Percentiles rank a stretch among this genome's conserved stretches.
These are phyloP conservation scores for Stephanodiscus triporus DNA, from an alignment of 108 stramenopile genomes.

Conservation along the genomic window DNA sequence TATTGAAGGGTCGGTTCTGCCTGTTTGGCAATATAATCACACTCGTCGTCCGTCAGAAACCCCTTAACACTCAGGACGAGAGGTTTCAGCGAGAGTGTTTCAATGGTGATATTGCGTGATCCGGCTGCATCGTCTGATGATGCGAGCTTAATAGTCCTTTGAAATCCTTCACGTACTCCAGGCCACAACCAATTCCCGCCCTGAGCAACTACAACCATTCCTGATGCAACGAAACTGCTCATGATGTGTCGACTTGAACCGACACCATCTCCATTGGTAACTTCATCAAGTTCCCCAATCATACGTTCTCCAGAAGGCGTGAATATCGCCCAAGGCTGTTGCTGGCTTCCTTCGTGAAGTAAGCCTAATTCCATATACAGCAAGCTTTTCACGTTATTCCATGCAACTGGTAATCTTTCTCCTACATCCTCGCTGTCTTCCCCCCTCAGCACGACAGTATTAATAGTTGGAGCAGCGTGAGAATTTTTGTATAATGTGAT, in stretches of 20 bases:
- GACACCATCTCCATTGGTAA: constrained; percentile 3
- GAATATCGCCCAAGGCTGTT: constrained; percentile 71
- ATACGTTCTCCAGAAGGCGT: constrained; percentile 52
- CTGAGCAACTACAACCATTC: constrained; percentile 59
- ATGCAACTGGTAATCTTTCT: constrained; percentile 13
- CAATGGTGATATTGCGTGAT: constrained; percentile 43
- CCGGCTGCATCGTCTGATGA: constrained; percentile 1
- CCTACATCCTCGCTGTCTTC: neutral
- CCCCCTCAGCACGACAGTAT: constrained; percentile 19
- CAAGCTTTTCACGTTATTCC: constrained; percentile 19
- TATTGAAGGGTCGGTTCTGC: constrained; percentile 74
- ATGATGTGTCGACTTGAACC: constrained; percentile 26
- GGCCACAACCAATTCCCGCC: constrained; percentile 81
- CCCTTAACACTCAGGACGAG: constrained; percentile 70
- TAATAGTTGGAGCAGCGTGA: constrained; percentile 10
- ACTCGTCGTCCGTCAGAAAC: constrained; percentile 77
- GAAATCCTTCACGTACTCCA: constrained; percentile 67
- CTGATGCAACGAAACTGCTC: constrained; percentile 36
- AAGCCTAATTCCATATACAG: constrained; percentile 41
- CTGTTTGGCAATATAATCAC: constrained; percentile 67
- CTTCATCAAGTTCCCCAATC: constrained; percentile 37
- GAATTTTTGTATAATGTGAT: constrained; percentile 42
- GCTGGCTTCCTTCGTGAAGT: constrained; percentile 10
- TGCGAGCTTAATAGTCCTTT: constrained; percentile 43
- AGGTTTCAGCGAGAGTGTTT: constrained; percentile 61